phyloP scores from a whole-genome alignment of 805 yeast species.

The Blastobotrys parvus region DNA sequence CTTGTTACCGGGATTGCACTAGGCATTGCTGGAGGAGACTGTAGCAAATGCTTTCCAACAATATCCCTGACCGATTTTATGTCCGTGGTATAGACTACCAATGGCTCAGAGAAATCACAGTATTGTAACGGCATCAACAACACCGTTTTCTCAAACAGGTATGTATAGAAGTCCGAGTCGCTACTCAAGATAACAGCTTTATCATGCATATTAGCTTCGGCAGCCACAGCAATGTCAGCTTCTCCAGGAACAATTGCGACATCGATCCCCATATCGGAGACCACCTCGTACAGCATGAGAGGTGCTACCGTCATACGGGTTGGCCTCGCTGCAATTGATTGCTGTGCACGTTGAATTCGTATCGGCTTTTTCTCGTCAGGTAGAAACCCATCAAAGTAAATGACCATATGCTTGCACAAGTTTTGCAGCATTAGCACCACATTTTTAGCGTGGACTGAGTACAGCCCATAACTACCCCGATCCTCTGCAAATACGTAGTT shows the following conservation, averaged over 20 bases:
- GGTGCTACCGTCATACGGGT: background rate
- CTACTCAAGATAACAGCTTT: background rate
- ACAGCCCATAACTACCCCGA: background rate
- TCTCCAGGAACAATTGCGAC: slow-evolving; percentile 6
- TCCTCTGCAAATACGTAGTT: background rate
- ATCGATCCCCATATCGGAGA: no score
- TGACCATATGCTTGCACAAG: background rate
- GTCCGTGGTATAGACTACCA: no score
- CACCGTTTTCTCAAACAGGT: background rate
- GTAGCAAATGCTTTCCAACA: no score
- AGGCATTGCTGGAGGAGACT: background rate
- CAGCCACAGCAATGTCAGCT: slow-evolving; percentile 4
- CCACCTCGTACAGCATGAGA: slow-evolving; percentile 1
- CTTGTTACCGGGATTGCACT: no score
- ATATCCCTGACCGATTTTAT: no score
- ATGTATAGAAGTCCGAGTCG: slow-evolving; percentile 2
- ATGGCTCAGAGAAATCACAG: background rate
- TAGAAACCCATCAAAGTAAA: slow-evolving; percentile 6
- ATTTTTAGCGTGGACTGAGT: background rate
- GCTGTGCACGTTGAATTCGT: background rate
- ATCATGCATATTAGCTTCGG: background rate
- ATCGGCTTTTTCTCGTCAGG: slow-evolving; percentile 3
- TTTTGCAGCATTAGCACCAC: background rate
- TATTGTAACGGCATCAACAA: no score
- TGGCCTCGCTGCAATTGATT: background rate